Base-by-base conservation (phyloP, 352 stramenopile species). In the Globisporangium nagaii region DNA sequence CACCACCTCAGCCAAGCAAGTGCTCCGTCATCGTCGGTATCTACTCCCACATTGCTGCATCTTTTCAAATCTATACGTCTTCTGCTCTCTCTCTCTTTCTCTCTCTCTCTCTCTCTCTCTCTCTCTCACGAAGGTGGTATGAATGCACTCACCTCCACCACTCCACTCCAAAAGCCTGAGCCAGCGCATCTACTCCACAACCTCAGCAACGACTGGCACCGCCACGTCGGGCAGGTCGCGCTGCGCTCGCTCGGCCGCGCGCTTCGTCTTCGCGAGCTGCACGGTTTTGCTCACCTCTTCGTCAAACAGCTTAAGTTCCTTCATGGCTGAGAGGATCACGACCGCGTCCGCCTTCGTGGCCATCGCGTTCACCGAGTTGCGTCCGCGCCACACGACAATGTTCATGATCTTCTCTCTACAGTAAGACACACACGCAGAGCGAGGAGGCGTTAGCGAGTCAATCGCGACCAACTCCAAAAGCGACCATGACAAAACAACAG, bases 301-400 rank as follows among this genome's bases (percentile, higher is more conserved):
- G 52, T 90, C 67, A 57, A 82, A 95, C 11, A 92, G 71, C 58
- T 86, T 84, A 46, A 95, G 65, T 55, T 87, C 83, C 62, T 93
- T 95, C 77, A 95, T 88, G 22, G 84, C 83, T 45, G 81, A 78
- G 25, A 86, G 55, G 35, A 95, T 72, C 34, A 88, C 80, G 12
- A 75, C 68, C 9, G 83, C 69, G 68, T 95, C 85, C 24, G 80
- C 67, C 68, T 93, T 95, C 37, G 79, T 75, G 37, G 83, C 73
- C 85, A 95, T 95, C 50, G 89, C 71, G 59, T 90, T 95, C 58
- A 89, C 72, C 51, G 85, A 93, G 66, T 91, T 93, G 35, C 81
- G 81, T 20, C 85, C 85, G 52, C 85, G 81, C 85, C 85, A 95
- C 19, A 92, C 66, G 12, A 92, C 85, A 11, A 95, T 31, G 63